Evolutionary conservation across 345 rosid genomes (phyloP).

Genomic region (Garcia nutans): DNA sequence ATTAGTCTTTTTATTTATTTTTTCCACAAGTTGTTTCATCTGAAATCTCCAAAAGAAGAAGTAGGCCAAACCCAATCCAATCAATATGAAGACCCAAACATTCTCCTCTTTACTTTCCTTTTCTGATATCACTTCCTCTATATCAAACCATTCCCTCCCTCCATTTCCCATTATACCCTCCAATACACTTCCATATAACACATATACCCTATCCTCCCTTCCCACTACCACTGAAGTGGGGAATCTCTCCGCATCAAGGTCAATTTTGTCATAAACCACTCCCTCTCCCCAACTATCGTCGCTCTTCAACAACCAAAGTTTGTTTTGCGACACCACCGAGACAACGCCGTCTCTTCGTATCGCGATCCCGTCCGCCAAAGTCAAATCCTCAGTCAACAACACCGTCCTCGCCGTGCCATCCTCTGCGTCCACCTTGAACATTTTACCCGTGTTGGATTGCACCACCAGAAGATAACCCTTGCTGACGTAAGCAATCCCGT

Average conservation of each 20-base stretch:
- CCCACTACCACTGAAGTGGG: constrained; percentile 60
- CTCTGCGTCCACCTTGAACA: constrained; percentile 74
- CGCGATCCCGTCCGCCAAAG: constrained; percentile 61
- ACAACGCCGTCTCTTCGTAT: constrained; percentile 62
- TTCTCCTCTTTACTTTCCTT: constrained; percentile 58
- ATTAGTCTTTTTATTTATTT: constrained; percentile 54
- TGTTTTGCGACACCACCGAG: constrained; percentile 53
- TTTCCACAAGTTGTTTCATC: constrained; percentile 61
- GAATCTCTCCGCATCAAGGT: constrained; percentile 56
- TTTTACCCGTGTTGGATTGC: constrained; percentile 80
- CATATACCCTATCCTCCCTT: constrained; percentile 63
- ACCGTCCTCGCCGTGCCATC: constrained; percentile 63
- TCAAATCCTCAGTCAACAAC: constrained; percentile 45
- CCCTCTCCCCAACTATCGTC: constrained; percentile 73
- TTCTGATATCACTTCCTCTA: constrained; percentile 53
- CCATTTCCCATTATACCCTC: constrained; percentile 51
- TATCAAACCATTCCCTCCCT: constrained; percentile 48
- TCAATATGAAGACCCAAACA: constrained; percentile 57
- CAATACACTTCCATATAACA: constrained; percentile 58
- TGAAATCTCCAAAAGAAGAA: constrained; percentile 88
- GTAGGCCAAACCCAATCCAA: constrained; percentile 77
- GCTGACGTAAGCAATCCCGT: constrained; percentile 74
- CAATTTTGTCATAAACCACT: constrained; percentile 61
- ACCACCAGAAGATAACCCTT: constrained; percentile 76
- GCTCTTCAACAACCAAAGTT: constrained; percentile 72